Base-by-base conservation (phyloP, 2,329 filamentous ascomycete species). In the Fusarium sterilihyphosum region DNA sequence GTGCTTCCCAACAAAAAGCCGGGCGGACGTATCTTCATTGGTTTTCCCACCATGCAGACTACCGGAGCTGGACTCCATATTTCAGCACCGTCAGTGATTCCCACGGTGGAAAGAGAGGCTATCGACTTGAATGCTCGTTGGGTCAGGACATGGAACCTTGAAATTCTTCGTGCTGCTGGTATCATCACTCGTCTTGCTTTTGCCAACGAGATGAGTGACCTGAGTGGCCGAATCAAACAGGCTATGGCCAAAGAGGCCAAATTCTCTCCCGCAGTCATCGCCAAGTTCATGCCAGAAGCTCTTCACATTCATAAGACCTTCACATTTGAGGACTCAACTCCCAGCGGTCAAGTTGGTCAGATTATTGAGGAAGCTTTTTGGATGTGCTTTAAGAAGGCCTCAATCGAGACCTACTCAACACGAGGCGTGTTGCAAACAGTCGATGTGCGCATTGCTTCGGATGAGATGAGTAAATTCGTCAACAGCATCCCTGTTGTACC, bases 71-170 rank as follows among this genome's bases (percentile, higher is more conserved):
- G 96, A 22, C 93, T 97, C 80, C 96, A 99, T 82, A 93, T 99
- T 37, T 98, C 96, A 18, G 96, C 96, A 1, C 96, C 95, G 3
- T 98, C 96, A 0, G 92, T 99, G 20, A 99, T 99, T 65, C 96
- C 96, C 1, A 99, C 96, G 0, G 97, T 99, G 6, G 96, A 99
- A 83, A 91, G 96, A 80, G 96, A 99, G 81, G 96, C 94, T 61
- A 98, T 99, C 66, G 96, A 99, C 82, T 87, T 99, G 72, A 98
- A 99, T 81, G 97, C 96, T 22, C 91, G 95, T 64, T 98, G 95
- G 87, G 96, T 99, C 22, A 92, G 95, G 71, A 94, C 92, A 22
- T 99, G 96, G 97, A 99, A 99, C 78, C 88, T 94, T 29, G 96
- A 98, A 81, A 94, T 99, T 87, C 87, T 99, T 44, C 91, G 96